Base-by-base conservation (phyloP, 768 basidiomycete species). In the Lentinula aciculospora region DNA sequence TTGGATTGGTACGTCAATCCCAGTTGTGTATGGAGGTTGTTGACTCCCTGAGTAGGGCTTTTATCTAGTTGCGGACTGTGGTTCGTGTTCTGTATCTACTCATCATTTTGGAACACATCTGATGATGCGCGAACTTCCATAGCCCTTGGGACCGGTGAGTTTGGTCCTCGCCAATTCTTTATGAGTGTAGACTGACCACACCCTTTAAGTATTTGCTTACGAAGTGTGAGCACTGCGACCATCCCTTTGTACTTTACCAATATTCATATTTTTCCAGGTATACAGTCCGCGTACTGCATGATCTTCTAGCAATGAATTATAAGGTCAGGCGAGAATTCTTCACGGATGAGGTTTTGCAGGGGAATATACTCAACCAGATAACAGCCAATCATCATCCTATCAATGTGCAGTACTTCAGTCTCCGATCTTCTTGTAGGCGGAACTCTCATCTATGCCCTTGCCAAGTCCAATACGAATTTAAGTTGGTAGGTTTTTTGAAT, bases 391-490 rank as follows among this genome's bases (percentile, higher is more conserved):
- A 28, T 44, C 27, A 4, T 44, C 6, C 12, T 40, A 29, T 42
- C 54, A 10, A 56, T 56, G 54, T 29, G 39, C 42, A 31, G 27
- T 19, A 46, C 54, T 44, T 15, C 54, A 21, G 31, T 25, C 3
- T 29, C 54, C 4, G 54, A 56, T 56, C 31, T 56, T 13, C 39
- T 56, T 32, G 44, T 56, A 13, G 54, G 39, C 25, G 44, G 39
- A 28, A 19, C 32, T 45, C 42, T 56, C 40, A 34, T 56, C 4
- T 56, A 56, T 23, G 42, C 42, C 8, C 21, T 56, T 28, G 54
- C 54, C 9, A 56, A 46, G 42, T 56, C 54, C 9, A 13, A 46
- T 40, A 45, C 42, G 10, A 45, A 56, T 45, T 17, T 56, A 3
- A 56, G n/a, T 21, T 56, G 54, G 54, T 56, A 21, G 19, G 54